phyloP scores from a whole-genome alignment of 2,329 filamentous ascomycete genomes.

The Exophiala viscosa region DNA sequence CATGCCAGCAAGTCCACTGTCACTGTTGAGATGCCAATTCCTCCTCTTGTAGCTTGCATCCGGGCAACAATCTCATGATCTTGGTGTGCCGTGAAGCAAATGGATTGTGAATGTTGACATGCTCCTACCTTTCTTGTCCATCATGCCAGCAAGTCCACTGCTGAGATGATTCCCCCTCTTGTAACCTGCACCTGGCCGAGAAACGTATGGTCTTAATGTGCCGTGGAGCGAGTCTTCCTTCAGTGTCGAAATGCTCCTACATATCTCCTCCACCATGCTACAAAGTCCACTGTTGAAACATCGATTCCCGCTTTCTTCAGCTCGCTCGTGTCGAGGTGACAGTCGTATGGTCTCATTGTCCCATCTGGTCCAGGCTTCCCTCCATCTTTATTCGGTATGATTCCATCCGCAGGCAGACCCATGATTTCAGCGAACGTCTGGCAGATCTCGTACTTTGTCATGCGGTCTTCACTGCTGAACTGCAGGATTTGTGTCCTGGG shows the following conservation, averaged over 20 bases:
- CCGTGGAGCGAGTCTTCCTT: background rate
- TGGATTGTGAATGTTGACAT: no score
- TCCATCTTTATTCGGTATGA: constrained; percentile 67
- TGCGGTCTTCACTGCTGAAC: constrained; percentile 79
- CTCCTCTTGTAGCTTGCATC: background rate
- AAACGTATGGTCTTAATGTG: background rate
- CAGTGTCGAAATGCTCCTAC: constrained; percentile 37
- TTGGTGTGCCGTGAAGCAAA: background rate
- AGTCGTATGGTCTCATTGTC: constrained; percentile 69
- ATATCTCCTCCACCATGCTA: constrained; percentile 72
- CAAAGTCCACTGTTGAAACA: constrained; percentile 70
- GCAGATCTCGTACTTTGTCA: constrained; percentile 89
- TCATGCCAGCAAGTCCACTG: no score
- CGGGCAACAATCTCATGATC: background rate
- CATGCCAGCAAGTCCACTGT: background rate
- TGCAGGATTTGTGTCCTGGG: constrained; percentile 69
- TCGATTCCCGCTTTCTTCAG: constrained; percentile 71
- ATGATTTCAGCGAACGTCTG: constrained; percentile 73
- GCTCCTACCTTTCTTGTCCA: no score
- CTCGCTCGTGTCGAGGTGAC: constrained; percentile 73
- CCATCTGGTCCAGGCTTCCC: constrained; percentile 27
- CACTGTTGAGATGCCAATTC: background rate
- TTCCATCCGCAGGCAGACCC: constrained; percentile 64
- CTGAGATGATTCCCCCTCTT: background rate
- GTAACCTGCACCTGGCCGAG: background rate